Evolutionary conservation across 1,139 yeast species (phyloP), one percentile per base, ranked within the genome.

Genomic region (Kodamaea sp.): DNA sequence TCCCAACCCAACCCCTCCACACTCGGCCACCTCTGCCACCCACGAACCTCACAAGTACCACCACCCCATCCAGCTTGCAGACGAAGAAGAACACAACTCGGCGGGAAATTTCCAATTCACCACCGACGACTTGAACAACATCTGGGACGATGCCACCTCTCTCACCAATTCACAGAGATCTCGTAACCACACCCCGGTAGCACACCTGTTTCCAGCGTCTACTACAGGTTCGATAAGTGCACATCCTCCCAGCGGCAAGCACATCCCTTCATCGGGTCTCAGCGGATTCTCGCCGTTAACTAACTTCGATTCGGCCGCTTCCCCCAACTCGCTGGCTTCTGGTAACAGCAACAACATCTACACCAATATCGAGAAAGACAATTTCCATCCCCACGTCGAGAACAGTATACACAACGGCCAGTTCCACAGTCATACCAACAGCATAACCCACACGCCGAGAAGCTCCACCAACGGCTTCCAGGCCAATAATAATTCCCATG

Each of bases 231-330:
- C 41, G 7, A 29, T 39, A 5, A 14, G 32, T 4, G 41, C 41
- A 2, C 27, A 34, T 21, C 41, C 41, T 3, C 43, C 43, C 9
- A 22, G n/a, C 14, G 9, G 11, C 21, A 31, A 28, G 21, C 26
- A 26, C n/a, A 13, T 22, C 15, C 6, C 28, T 11, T 23, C 37
- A 7, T 19, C 29, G 2, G 35, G 35, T 11, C 15, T 39, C 15
- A 34, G 40, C 14, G 50, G 54, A 3, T 47, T 55, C 15, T 53
- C 61, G 3, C 65, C 64, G 3, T 35, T 60, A 26, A 57, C 58
- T 18, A 55, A 55, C 33, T 50, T 57, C 27, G 57, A 50, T 24
- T 43, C 57, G 4, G 57, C 54, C 23, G 44, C 53, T 15, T 37
- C 41, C 3, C 41, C 41, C 4, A 33, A 26, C 10, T 56, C 62